A percentile compares a stretch with the other conserved stretches of the same genome.
These are phyloP conservation scores for Alternaria sp. DNA, from an alignment of 2,329 filamentous ascomycete genomes.

Conservation along the genomic window DNA sequence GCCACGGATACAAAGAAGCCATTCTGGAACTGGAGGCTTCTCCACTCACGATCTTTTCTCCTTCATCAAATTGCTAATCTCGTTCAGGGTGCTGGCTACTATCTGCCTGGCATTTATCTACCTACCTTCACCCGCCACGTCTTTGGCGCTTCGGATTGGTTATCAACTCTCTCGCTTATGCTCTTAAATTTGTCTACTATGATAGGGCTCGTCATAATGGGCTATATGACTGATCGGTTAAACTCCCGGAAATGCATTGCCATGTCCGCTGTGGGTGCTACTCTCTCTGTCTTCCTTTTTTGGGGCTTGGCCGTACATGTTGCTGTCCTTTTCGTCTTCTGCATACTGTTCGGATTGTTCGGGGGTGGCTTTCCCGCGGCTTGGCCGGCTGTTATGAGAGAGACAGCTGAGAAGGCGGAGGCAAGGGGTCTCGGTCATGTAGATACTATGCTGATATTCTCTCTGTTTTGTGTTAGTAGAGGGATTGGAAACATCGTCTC, in stretches of 20 bases:
- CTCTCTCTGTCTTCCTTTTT: conserved; percentile 53
- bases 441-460: conserved; percentile 1
- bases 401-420: background rate
- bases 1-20: background rate
- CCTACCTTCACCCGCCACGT: conserved; percentile 42
- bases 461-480: background rate
- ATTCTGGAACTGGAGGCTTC: background rate
- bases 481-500: background rate
- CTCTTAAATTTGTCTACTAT: background rate
- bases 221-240: background rate
- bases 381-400: conserved; percentile 33
- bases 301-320: conserved; percentile 57
- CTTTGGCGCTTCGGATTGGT: conserved; percentile 44
- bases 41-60: background rate
- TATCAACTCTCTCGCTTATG: conserved; percentile 6
- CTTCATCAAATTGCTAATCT: conserved; percentile 46
- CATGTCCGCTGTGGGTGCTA: conserved; percentile 52
- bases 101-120: conserved; percentile 51
- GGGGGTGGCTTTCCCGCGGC: conserved; percentile 32
- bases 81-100: conserved; percentile 50
- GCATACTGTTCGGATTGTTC: conserved; percentile 46
- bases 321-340: conserved; percentile 43
- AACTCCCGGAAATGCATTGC: conserved; percentile 54
- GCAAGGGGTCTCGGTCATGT: background rate
- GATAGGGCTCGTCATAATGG: background rate